phyloP scores from a whole-genome alignment of 2,329 filamentous ascomycete genomes.

The Talaromyces sp. region DNA sequence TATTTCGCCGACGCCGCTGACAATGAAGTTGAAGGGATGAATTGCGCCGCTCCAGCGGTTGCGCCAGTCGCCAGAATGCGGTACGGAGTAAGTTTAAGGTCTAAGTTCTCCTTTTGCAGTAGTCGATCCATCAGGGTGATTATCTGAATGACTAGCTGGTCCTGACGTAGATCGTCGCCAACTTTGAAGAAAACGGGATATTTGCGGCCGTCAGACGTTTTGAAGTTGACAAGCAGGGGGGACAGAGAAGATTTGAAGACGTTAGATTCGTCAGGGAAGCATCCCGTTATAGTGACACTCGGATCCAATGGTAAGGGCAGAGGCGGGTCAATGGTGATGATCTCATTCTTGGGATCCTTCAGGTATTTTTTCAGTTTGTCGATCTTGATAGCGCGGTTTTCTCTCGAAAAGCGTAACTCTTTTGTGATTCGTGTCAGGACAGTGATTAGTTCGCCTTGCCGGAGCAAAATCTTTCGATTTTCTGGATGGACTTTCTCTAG shows the following conservation, averaged over 20 bases:
- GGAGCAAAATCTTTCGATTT: constrained; percentile 69
- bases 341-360: constrained; percentile 84
- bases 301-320: constrained; percentile 87
- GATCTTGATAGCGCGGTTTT: constrained; percentile 74
- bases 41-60: constrained; percentile 86
- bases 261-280: constrained; percentile 76
- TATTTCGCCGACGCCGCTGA: constrained; percentile 81
- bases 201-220: constrained; percentile 68
- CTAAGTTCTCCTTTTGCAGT: constrained; percentile 90
- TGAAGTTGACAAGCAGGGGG: constrained; percentile 87
- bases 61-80: constrained; percentile 92
- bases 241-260: constrained; percentile 96
- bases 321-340: constrained; percentile 77
- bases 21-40: constrained; percentile 80
- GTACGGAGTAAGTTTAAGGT: constrained; percentile 92
- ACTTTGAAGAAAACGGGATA: constrained; percentile 98
- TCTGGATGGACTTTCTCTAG: constrained; percentile 72
- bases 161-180: constrained; percentile 91
- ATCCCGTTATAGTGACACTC: constrained; percentile 70
- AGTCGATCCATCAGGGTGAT: constrained; percentile 97
- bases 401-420: constrained; percentile 77
- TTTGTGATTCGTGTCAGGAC: constrained; percentile 84
- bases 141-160: constrained; percentile 95
- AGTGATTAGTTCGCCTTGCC: constrained; percentile 85
- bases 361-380: constrained; percentile 81